phyloP scores from a whole-genome alignment of 1,284 basidiomycete genomes.

The Moesziomyces sp. region DNA sequence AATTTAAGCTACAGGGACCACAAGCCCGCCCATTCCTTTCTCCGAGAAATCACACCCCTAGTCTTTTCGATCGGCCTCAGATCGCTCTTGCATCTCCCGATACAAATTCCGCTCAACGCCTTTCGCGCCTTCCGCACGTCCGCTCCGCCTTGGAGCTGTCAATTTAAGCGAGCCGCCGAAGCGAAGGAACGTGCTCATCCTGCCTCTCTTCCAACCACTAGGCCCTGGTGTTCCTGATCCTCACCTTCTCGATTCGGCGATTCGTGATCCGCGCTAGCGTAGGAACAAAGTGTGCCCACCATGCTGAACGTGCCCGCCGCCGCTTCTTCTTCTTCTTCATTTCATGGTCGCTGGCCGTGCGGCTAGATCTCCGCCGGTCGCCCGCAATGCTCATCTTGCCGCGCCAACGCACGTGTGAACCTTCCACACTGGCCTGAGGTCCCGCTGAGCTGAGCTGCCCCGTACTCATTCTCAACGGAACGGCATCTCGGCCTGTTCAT shows the following conservation, averaged over 20 bases:
- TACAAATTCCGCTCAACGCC: conserved; percentile 2
- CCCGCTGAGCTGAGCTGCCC: not conserved
- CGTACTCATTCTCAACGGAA: not conserved
- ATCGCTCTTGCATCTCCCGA: too few relatives aligned
- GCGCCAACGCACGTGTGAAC: not conserved
- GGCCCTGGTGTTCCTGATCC: not conserved
- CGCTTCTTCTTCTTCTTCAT: not conserved
- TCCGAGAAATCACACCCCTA: conserved; percentile 4
- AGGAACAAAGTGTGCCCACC: too few relatives aligned
- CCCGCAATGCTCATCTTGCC: not conserved
- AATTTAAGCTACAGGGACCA: conserved; percentile 27
- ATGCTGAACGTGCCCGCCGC: not conserved
- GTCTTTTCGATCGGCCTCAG: not conserved
- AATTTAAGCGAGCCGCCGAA: conserved; percentile 24
- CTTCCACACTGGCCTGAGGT: not conserved
- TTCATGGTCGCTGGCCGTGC: too few relatives aligned
- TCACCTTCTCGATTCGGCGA: not conserved
- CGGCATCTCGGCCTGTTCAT: not conserved
- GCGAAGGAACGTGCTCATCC: conserved; percentile 21
- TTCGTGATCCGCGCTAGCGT: too few relatives aligned
- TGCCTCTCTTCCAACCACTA: not conserved
- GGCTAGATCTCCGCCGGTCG: not conserved
- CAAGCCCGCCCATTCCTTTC: not conserved
- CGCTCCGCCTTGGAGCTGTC: conserved; percentile 13
- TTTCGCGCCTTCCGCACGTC: not conserved